Percentiles rank a stretch among this genome's conserved stretches.
Evolutionary conservation across 805 yeast species (phyloP).

Genomic region (Lipomyces starkeyi): DNA sequence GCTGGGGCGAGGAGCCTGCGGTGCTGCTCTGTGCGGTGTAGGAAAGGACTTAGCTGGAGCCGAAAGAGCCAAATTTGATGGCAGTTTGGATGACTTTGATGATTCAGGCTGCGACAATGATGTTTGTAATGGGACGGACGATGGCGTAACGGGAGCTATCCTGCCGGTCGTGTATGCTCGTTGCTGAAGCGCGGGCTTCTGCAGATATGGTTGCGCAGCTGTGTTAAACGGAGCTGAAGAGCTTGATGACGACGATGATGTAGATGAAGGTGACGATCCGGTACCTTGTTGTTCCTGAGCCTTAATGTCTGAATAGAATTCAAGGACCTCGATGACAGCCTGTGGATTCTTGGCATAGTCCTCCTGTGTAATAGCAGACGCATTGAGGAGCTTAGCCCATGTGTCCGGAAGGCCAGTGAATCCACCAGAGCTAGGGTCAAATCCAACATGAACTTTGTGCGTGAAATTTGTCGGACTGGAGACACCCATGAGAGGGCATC

Average conservation of each 20-base stretch:
- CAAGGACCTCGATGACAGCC: constrained; percentile 90
- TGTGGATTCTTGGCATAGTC: constrained; percentile 93
- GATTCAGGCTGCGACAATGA: background rate
- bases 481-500: constrained; percentile 57
- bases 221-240: constrained; percentile 39
- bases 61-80: constrained; percentile 8
- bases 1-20: constrained; percentile 10
- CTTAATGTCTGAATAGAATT: constrained; percentile 60
- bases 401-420: constrained; percentile 92
- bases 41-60: constrained; percentile 5
- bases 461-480: constrained; percentile 94
- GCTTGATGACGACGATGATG: constrained; percentile 24
- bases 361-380: constrained; percentile 84
- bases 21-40: constrained; percentile 24
- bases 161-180: constrained; percentile 20
- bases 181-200: constrained; percentile 21
- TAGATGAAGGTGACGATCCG: constrained; percentile 32
- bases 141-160: constrained; percentile 15
- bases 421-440: constrained; percentile 80
- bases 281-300: constrained; percentile 35
- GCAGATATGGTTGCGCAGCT: constrained; percentile 43
- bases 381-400: constrained; percentile 83
- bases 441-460: constrained; percentile 94
- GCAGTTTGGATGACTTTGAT: constrained; percentile 3
- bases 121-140: background rate